These are phyloP conservation scores for Phaeolepiota aurea DNA, from an alignment of 768 basidiomycete genomes.

Conservation along the genomic window DNA sequence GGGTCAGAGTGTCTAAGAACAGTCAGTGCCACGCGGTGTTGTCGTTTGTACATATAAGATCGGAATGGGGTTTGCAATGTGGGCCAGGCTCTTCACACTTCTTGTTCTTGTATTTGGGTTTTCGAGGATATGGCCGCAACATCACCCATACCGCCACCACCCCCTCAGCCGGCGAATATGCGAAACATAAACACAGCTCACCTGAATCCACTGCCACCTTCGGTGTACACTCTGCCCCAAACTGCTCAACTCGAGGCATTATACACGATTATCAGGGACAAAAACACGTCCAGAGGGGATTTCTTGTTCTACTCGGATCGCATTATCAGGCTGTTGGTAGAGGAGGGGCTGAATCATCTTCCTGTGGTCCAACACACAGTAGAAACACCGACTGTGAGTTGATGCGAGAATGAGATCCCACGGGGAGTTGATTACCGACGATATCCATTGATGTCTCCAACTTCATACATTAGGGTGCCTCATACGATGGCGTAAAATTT, in stretches of 20 bases:
- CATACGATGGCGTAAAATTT: slow-evolving; percentile 88
- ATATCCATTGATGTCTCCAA: too few species aligned
- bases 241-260: slow-evolving; percentile 93
- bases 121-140: not conserved
- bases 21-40: too few species aligned
- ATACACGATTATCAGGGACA: slow-evolving; percentile 91
- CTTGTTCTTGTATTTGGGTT: too few species aligned
- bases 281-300: slow-evolving; percentile 82
- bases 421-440: too few species aligned
- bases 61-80: too few species aligned
- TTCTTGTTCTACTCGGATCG: slow-evolving; percentile 95
- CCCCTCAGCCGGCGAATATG: slow-evolving; percentile 23
- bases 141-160: slow-evolving; percentile 16
- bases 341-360: slow-evolving; percentile 86
- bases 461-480: slow-evolving; percentile 70
- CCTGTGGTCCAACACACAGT: slow-evolving; percentile 64
- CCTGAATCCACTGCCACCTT: slow-evolving; percentile 51
- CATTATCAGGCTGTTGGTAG: slow-evolving; percentile 78
- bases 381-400: slow-evolving; percentile 72
- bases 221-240: slow-evolving; percentile 83
- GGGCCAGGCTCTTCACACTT: too few species aligned
- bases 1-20: too few species aligned
- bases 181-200: slow-evolving; percentile 26
- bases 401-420: too few species aligned
- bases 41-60: too few species aligned